Evolutionary conservation across 164 flowering plant genomes (phyloP).

Genomic region (Hamamelis virginiana): DNA sequence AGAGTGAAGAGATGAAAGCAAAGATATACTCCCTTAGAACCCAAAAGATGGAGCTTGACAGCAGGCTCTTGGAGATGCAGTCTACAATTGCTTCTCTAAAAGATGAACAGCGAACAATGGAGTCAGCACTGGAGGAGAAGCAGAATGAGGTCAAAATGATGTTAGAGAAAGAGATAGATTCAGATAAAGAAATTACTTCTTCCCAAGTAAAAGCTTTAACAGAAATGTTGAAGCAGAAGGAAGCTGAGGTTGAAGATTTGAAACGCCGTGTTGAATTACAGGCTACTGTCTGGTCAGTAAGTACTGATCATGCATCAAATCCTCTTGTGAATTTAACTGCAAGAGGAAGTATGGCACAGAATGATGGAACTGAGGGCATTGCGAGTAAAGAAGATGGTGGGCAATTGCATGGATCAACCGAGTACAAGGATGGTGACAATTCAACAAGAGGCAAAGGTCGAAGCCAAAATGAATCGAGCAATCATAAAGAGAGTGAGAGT

Average conservation of each 20-base stretch:
- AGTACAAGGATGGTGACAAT: neutral
- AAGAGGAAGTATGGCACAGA: neutral
- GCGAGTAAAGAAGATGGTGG: neutral
- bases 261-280: conserved; percentile 31
- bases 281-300: conserved; percentile 31
- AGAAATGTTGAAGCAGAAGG: conserved; percentile 50
- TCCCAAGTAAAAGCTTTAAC: conserved; percentile 29
- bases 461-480: conserved; percentile 1
- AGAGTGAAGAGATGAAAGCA: conserved; percentile 49
- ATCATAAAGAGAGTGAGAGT: conserved; percentile 2
- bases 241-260: conserved; percentile 48
- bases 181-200: conserved; percentile 16
- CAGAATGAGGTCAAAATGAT: conserved; percentile 47
- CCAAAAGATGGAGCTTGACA: conserved; percentile 53
- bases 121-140: conserved; percentile 48
- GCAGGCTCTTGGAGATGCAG: conserved; percentile 49
- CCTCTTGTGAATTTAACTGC: conserved; percentile 21
- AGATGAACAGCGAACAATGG: conserved; percentile 50
- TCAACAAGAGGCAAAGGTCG: conserved; percentile 2
- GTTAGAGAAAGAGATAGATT: conserved; percentile 21
- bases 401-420: neutral
- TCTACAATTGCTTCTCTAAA: conserved; percentile 51
- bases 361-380: conserved; percentile 2
- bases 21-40: conserved; percentile 36
- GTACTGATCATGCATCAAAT: conserved; percentile 38